Evolutionary conservation across 2,329 filamentous ascomycete species (phyloP), one percentile per base, ranked within the genome.

Genomic region (Epichloe gansuensis): DNA sequence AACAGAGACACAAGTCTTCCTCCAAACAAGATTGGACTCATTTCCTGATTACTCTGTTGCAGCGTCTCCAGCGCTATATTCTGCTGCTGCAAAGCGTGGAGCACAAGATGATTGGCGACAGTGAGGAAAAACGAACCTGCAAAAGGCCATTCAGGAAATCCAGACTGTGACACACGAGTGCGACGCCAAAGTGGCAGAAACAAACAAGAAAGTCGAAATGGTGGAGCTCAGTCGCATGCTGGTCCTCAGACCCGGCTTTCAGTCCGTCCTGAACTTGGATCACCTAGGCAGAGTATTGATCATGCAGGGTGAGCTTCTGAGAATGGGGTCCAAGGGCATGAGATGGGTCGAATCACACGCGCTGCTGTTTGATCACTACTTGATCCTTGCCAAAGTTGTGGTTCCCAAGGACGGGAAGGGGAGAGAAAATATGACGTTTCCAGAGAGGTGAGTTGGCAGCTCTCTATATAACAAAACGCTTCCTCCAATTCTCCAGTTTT

Each of bases 321-420:
- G 93, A 56, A 86, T 90, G 73, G 90, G 91, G 52, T 88, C 85
- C 44, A 94, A 88, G 65, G 83, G 90, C 53, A 93, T 97, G 64
- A 85, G 85, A 57, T 95, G 91, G 85, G 83, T 97, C 7, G 93
- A 98, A 62, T 94, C 88, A 0, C 90, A 96, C 65, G 90, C 88
- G 2, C 78, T 98, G 46, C 77, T 98, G 0, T 97, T 98, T 63
- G 94, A 98, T 62, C 91, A 98, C 69, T 98, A 96, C 67, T 77
- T 98, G 39, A 91, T 98, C 37, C 72, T 98, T 45, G 87, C 93
- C 41, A 98, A 98, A 72, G 77, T 88, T 7, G 75, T 83, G 3
- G 75, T 78, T 11, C 75, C 82, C 46, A 89, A 90, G 61, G 80
- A 83, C 45, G 77, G 82, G 45, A 81, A 80, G 47, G 80, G 79